Evolutionary conservation across 2,329 filamentous ascomycete genomes (phyloP).

Genomic region (Colletotrichum euphorbiae): DNA sequence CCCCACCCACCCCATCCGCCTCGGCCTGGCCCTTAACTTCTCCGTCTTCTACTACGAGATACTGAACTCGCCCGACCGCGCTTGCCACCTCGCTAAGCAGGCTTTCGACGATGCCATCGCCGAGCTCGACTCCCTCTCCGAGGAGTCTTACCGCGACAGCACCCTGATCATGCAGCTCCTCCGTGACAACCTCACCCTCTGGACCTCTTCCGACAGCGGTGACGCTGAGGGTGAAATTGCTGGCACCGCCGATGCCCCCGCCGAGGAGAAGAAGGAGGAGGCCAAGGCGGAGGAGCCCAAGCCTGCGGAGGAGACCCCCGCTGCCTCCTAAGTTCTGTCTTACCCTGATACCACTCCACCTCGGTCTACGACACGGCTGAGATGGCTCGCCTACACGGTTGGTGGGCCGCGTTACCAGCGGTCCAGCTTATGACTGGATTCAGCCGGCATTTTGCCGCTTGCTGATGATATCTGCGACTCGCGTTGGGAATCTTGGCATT

Average conservation of each 20-base stretch:
- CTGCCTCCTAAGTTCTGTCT: constrained; percentile 64
- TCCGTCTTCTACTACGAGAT: constrained; percentile 99
- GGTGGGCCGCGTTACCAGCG: constrained; percentile 20
- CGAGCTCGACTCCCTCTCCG: constrained; percentile 96
- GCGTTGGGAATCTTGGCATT: constrained; percentile 45
- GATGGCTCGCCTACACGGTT: constrained; percentile 42
- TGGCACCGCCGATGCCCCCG: constrained; percentile 72
- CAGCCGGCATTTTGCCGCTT: constrained; percentile 46
- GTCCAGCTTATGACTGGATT: constrained; percentile 28
- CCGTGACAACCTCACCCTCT: constrained; percentile 97
- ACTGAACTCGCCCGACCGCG: constrained; percentile 95
- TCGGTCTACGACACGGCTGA: constrained; percentile 51
- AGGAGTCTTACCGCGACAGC: constrained; percentile 99
- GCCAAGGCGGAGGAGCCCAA: constrained; percentile 54
- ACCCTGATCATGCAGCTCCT: constrained; percentile 99
- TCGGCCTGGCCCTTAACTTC: constrained; percentile 98
- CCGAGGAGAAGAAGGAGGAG: constrained; percentile 66
- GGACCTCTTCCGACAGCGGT: constrained; percentile 92
- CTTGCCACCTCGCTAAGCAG: constrained; percentile 99
- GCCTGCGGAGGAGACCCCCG: constrained; percentile 55
- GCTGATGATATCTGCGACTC: constrained; percentile 47
- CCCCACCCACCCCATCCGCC: constrained; percentile 96
- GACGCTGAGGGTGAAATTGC: constrained; percentile 77
- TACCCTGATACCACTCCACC: constrained; percentile 53
- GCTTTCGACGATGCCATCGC: constrained; percentile 98